Percentiles rank a stretch among this genome's conserved stretches.
Conservation (phyloP, 768 basidiomycete species). For the Trametes cingulata region DNA sequence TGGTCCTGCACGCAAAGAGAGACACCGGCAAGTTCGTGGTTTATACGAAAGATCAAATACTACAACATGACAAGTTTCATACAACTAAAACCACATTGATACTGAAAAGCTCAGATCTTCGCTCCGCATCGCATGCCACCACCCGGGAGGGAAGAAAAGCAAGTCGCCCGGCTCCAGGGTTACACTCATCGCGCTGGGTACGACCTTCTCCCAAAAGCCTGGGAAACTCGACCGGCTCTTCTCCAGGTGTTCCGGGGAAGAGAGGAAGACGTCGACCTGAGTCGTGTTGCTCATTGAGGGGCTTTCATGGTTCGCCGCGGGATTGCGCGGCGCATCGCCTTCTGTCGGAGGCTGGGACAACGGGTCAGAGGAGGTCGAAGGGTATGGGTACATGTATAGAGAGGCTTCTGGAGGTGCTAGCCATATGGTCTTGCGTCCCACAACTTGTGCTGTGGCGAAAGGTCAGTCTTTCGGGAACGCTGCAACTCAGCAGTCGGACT, state of each 20-base stretch:
- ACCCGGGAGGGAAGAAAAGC: conserved; percentile 86
- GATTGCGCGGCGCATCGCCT: conserved; percentile 32
- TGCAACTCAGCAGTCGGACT: conserved; percentile 18
- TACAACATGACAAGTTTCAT: no score
- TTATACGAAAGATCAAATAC: neutral
- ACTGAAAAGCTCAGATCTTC: conserved; percentile 83
- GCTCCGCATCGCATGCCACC: conserved; percentile 93
- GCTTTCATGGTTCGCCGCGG: conserved; percentile 40
- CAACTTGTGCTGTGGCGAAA: conserved; percentile 68
- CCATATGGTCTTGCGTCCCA: conserved; percentile 91
- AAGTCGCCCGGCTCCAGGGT: conserved; percentile 82
- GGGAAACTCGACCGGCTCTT: conserved; percentile 38
- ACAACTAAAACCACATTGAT: conserved; percentile 82
- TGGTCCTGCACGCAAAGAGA: neutral
- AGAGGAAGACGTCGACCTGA: conserved; percentile 72
- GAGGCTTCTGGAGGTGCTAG: conserved; percentile 70
- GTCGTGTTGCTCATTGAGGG: conserved; percentile 81
- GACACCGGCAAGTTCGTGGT: neutral
- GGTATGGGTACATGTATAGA: conserved; percentile 60
- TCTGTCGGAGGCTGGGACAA: conserved; percentile 15
- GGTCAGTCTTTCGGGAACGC: neutral
- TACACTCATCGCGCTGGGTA: conserved; percentile 57
- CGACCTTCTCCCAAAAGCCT: conserved; percentile 57
- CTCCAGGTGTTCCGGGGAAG: conserved; percentile 16
- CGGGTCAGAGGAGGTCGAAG: conserved; percentile 21